These are phyloP conservation scores for Pseudogymnoascus sp. DNA, from an alignment of 2,329 filamentous ascomycete genomes.

Conservation along the genomic window DNA sequence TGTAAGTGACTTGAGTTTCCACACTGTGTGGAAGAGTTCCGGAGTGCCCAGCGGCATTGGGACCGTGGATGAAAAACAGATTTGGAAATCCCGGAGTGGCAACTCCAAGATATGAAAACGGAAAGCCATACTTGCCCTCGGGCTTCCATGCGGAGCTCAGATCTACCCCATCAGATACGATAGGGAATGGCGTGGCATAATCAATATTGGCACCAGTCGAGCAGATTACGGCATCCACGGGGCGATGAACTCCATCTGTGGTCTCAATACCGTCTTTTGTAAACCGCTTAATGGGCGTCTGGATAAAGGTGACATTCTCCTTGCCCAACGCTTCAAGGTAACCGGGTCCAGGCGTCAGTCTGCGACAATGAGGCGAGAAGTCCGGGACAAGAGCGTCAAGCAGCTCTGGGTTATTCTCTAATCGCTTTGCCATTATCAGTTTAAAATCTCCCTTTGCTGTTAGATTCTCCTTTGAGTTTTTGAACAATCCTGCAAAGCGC, in stretches of 20 bases:
- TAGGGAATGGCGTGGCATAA: conserved; percentile 53
- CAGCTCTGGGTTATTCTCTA: conserved; percentile 50
- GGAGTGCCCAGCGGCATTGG: conserved; percentile 51
- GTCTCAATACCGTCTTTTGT: conserved; percentile 56
- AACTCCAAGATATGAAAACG: conserved; percentile 61
- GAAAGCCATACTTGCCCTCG: conserved; percentile 52
- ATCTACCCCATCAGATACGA: conserved; percentile 49
- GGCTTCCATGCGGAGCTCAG: conserved; percentile 51
- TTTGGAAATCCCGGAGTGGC: conserved; percentile 63
- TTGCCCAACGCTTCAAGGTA: conserved; percentile 60
- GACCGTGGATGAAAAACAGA: conserved; percentile 57
- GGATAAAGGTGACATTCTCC: conserved; percentile 57
- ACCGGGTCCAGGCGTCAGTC: conserved; percentile 59
- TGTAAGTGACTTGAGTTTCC: conserved; percentile 60
- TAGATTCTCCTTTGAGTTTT: conserved; percentile 44
- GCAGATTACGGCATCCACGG: conserved; percentile 61
- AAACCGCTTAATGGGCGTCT: conserved; percentile 50
- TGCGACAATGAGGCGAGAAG: conserved; percentile 58
- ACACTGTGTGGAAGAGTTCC: conserved; percentile 63
- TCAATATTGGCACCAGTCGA: conserved; percentile 61
- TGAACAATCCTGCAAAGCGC: conserved; percentile 49
- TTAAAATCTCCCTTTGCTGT: conserved; percentile 43
- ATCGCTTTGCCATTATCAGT: conserved; percentile 47
- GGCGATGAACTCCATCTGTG: conserved; percentile 47
- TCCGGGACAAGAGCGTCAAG: conserved; percentile 52